These are phyloP conservation scores for Fusarium euwallaceae DNA, from an alignment of 2,329 filamentous ascomycete species.

Conservation along the genomic window DNA sequence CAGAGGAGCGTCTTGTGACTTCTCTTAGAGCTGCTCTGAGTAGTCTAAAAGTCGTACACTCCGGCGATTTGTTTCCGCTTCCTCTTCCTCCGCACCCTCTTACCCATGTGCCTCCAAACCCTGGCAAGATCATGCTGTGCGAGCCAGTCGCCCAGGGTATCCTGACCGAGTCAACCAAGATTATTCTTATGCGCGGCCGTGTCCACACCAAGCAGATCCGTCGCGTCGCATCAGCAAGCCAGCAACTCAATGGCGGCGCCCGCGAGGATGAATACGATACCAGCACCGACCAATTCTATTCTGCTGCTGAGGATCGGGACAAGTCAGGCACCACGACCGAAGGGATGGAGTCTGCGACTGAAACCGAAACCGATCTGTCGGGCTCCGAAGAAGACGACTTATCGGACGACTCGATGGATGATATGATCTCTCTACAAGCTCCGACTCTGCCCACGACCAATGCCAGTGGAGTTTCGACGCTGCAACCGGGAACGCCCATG, in stretches of 20 bases:
- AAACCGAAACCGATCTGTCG: conserved; percentile 74
- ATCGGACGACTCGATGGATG: conserved; percentile 92
- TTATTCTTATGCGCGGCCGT: conserved; percentile 80
- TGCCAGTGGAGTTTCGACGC: conserved; percentile 82
- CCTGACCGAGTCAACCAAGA: conserved; percentile 81
- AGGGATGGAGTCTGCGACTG: conserved; percentile 69
- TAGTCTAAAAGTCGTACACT: conserved; percentile 81
- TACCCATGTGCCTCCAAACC: conserved; percentile 85
- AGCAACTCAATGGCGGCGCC: conserved; percentile 69
- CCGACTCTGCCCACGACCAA: conserved; percentile 83
- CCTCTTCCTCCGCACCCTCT: conserved; percentile 87
- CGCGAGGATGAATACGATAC: conserved; percentile 80
- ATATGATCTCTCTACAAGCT: conserved; percentile 90
- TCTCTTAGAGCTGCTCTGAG: conserved; percentile 82
- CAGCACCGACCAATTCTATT: conserved; percentile 92
- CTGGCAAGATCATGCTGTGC: conserved; percentile 90
- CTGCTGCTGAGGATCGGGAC: conserved; percentile 84
- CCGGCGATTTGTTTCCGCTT: conserved; percentile 82
- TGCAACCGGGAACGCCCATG: conserved; percentile 85
- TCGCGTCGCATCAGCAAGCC: conserved; percentile 56
- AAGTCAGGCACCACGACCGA: conserved; percentile 71
- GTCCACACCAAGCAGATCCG: conserved; percentile 67
- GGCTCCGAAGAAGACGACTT: conserved; percentile 76
- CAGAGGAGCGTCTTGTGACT: conserved; percentile 71
- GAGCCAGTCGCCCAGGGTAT: conserved; percentile 94